phyloP scores from a whole-genome alignment of 768 basidiomycete genomes.

The Tricholoma flavovirens region DNA sequence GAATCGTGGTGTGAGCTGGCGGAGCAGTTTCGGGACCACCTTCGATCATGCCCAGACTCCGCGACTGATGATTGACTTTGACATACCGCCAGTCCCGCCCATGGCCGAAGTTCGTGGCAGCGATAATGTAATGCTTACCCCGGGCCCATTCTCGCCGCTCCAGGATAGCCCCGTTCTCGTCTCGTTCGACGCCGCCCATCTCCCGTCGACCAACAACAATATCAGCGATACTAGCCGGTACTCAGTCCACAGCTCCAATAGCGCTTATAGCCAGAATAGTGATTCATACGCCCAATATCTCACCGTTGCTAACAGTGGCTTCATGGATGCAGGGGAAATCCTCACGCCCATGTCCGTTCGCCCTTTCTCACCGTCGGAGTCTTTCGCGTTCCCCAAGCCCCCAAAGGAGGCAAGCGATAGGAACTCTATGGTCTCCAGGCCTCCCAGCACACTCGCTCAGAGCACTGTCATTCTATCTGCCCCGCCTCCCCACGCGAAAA shows the following conservation, averaged over 20 bases:
- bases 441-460: conserved; percentile 15
- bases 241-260: conserved; percentile 37
- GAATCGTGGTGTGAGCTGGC: conserved; percentile 19
- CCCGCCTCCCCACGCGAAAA: neutral
- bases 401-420: conserved; percentile 29
- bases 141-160: conserved; percentile 8
- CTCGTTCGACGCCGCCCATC: conserved; percentile 22
- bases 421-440: conserved; percentile 16
- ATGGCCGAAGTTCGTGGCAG: conserved; percentile 48
- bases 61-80: conserved; percentile 17
- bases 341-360: conserved; percentile 55
- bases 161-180: conserved; percentile 26
- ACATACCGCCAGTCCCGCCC: conserved; percentile 40
- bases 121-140: conserved; percentile 3
- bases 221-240: conserved; percentile 15
- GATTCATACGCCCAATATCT: conserved; percentile 38
- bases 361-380: conserved; percentile 62
- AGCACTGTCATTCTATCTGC: neutral
- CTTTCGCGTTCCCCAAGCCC: conserved; percentile 65
- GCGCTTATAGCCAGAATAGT: conserved; percentile 29
- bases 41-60: conserved; percentile 38
- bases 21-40: conserved; percentile 66
- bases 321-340: conserved; percentile 20
- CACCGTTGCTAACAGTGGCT: conserved; percentile 21
- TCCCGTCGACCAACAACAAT: conserved; percentile 11